Base-by-base conservation (phyloP, 495 filamentous ascomycete genomes). In the Peziza echinospora region DNA sequence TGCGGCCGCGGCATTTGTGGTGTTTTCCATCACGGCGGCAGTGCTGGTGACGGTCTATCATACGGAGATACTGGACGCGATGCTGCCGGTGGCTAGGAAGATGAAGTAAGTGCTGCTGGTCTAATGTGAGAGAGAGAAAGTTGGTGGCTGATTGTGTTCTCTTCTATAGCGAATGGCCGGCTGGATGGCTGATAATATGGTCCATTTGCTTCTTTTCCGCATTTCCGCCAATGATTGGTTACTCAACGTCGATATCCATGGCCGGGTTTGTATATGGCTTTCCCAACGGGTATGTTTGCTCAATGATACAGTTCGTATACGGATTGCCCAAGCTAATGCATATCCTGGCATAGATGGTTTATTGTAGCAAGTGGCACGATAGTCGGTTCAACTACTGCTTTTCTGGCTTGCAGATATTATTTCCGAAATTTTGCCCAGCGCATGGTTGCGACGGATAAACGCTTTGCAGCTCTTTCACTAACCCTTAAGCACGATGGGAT, bases 181-280 rank as follows among this genome's bases (percentile, higher is more conserved):
- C 26, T 24, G 89, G 80, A 9, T 93, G 82, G 72, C 63, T 84
- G 42, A 70, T 93, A 19, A 64, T 93, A 21, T 94, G 83, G 76
- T 55, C 73, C 1, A 62, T 84, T 56, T 80, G 77, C 17, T 87
- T 85, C 57, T 60, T 73, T 25, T 75, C 79, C 7, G 83, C 78
- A 0, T 93, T 97, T 61, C 89, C 89, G 2, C 89, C 89, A 2
- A 58, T 93, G 49, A 80, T 97, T 54, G 89, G 89, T 6, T 94
- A 92, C 66, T 81, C 78, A 23, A 82, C 81, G 0, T 76, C 77
- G 49, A 70, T 91, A n/a, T 93, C 84, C 0, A 67, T 92, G 23
- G 66, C 82, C 10, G 89, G 89, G 0, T 93, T 93, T 58, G 74
- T 97, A n/a, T 97, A 83, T 64, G 91, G 85, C 0, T 77, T 94